Evolutionary conservation across 2,329 filamentous ascomycete species (phyloP).

Genomic region (Epichloe typhina): DNA sequence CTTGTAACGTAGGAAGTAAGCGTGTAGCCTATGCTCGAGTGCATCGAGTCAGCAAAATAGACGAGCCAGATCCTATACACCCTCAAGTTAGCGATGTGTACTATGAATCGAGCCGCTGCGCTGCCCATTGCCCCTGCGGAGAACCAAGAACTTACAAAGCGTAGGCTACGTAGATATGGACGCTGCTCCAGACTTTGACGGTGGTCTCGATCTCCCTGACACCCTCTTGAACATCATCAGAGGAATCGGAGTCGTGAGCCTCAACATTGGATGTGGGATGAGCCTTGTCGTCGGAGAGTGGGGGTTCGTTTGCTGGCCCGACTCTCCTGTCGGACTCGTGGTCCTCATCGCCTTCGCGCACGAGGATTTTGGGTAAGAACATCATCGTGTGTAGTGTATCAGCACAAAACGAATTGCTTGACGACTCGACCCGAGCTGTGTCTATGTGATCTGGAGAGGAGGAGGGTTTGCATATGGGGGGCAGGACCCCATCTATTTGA

Average conservation of each 20-base stretch:
- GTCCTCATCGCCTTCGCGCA: neutral
- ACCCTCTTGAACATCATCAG: neutral
- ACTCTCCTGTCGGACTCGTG: neutral
- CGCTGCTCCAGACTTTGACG: slow-evolving; percentile 1
- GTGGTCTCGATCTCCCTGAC: neutral
- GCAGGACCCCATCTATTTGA: neutral
- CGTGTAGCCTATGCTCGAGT: slow-evolving; percentile 1
- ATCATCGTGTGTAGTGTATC: neutral
- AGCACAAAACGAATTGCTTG: neutral
- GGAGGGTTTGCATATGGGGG: neutral
- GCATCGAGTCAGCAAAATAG: slow-evolving; percentile 4
- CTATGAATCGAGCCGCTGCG: neutral
- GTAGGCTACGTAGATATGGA: neutral
- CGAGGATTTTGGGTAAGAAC: slow-evolving; percentile 2
- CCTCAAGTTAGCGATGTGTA: slow-evolving; percentile 17
- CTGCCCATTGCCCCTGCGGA: neutral
- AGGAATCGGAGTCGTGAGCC: neutral
- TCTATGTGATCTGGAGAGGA: neutral
- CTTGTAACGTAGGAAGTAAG: slow-evolving; percentile 14
- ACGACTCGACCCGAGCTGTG: neutral
- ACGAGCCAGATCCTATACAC: slow-evolving; percentile 3
- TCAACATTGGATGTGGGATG: neutral
- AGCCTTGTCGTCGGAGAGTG: neutral
- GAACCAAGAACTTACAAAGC: neutral
- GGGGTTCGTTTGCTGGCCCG: neutral